Base-by-base conservation (phyloP, 2,329 filamentous ascomycete genomes). In the Macrophomina tecta region DNA sequence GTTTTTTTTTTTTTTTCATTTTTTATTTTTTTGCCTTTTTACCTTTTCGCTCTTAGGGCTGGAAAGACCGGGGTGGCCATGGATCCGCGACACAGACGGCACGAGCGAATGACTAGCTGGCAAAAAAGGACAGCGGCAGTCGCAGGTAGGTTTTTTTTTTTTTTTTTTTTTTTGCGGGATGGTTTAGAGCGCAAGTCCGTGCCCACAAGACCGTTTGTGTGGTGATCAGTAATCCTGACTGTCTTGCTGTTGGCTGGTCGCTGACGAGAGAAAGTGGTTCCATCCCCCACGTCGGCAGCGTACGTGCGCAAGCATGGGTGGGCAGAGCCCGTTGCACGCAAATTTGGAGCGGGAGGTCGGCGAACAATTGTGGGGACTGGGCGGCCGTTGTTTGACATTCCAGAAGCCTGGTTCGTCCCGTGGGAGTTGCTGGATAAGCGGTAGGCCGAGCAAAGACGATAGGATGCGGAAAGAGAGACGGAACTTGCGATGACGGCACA, bases 151-250 rank as follows among this genome's bases (percentile, higher is more conserved):
- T 30, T 51, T 51, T 51, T 18, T 14, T 51, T 51, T 51, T 30
- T 51, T 30, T 51, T 30, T 51, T 51, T 51, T 30, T 51, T 51
- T 51, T 38, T 1, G 36, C 36, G 36, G 36, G 1, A 38, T 38
- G 36, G 11, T 38, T 38, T 38, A 38, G 36, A 12, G 36, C 36
- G 36, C 36, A 12, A 7, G 36, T 38, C 36, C 49, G 49, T 30
- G 49, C 30, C 30, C n/a, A 53, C 30, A 36, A 16, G 8, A 14
- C 28, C n/a, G 16, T 32, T 53, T 53, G 30, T 34, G 32, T 38
- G 23, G 38, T 8, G 23, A 58, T 58, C 55, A 58, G 36, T 58
- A 58, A 58, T 58, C 55, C 42, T 58, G 55, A 58, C 55, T 45
- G 23, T 28, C 32, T 16, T 45, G 23, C 28, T 58, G 6, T 16